phyloP scores from a whole-genome alignment of 139 green algal species.

The Chlamydomonas sp. region DNA sequence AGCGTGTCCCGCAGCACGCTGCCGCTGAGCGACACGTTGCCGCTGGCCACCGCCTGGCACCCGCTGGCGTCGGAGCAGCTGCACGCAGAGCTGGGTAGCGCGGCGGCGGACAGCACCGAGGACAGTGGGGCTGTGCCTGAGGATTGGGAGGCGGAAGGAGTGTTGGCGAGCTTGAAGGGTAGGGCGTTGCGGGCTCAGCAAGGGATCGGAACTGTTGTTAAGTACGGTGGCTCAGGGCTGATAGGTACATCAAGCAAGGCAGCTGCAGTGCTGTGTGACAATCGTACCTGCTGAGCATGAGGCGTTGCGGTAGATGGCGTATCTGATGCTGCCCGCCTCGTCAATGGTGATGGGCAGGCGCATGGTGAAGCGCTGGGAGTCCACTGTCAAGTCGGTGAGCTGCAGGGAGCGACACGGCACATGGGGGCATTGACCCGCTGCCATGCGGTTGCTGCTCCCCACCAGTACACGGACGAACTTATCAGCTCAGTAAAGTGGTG shows the following conservation, averaged over 20 bases:
- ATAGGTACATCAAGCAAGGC: too few relatives aligned
- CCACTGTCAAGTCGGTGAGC: background rate
- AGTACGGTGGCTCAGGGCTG: too few relatives aligned
- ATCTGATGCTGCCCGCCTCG: constrained; percentile 43
- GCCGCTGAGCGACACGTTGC: constrained; percentile 16
- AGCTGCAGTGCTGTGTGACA: too few relatives aligned
- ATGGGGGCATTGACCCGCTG: too few relatives aligned
- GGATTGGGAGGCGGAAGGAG: background rate
- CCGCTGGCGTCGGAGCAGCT: constrained; percentile 14
- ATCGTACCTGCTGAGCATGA: constrained; percentile 43
- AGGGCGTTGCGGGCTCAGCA: background rate
- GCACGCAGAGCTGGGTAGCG: constrained; percentile 8
- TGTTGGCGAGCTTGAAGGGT: background rate
- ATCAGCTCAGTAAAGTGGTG: too few relatives aligned
- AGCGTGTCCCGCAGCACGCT: constrained; percentile 16
- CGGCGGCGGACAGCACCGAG: background rate
- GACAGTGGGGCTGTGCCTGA: background rate
- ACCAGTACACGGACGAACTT: too few relatives aligned
- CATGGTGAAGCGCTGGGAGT: constrained; percentile 35
- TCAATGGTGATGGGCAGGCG: constrained; percentile 41
- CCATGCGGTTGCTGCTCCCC: too few relatives aligned
- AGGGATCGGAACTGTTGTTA: too few relatives aligned
- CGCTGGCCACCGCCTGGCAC: constrained; percentile 32
- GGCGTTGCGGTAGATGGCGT: constrained; percentile 48
- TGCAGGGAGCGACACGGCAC: too few relatives aligned